phyloP scores from a whole-genome alignment of 1,284 basidiomycete genomes.

The Leccinum pallidistipes region DNA sequence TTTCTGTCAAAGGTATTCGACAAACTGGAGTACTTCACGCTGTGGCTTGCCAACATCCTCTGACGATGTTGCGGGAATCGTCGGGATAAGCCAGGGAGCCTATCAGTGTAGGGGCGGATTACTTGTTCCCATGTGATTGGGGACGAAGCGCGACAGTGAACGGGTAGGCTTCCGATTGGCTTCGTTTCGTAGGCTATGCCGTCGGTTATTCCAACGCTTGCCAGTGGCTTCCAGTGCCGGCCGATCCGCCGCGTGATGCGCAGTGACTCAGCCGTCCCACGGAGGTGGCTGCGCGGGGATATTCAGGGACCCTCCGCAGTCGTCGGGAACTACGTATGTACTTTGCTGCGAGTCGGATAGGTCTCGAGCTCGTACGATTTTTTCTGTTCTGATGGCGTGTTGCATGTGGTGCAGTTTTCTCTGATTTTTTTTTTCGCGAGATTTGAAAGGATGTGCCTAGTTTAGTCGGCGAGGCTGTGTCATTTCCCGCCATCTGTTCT shows the following conservation, averaged over 20 bases:
- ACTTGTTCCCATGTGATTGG: background rate
- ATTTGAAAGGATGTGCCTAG: slow-evolving; percentile 3
- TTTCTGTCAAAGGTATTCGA: background rate
- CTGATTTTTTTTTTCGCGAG: background rate
- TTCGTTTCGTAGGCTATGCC: slow-evolving; percentile 8
- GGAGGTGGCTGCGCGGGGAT: slow-evolving; percentile 8
- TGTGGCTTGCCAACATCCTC: too few species aligned
- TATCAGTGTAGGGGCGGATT: background rate
- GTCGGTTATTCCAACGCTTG: slow-evolving; percentile 13
- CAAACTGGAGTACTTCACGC: background rate
- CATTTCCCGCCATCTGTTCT: slow-evolving; percentile 27
- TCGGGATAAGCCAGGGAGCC: too few species aligned
- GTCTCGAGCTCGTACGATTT: background rate
- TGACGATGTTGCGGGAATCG: background rate
- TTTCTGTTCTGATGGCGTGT: background rate
- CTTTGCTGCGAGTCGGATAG: background rate
- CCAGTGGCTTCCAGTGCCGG: slow-evolving; percentile 2
- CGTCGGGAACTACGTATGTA: slow-evolving; percentile 11
- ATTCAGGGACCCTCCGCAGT: slow-evolving; percentile 16
- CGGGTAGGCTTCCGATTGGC: slow-evolving; percentile 8
- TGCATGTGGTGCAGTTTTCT: background rate
- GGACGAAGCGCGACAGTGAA: background rate
- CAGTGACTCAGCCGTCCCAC: slow-evolving; percentile 12
- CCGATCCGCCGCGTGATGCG: background rate
- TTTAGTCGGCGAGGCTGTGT: background rate